These are phyloP conservation scores for Trypanosoma boissoni DNA, from an alignment of 208 protist species.

Conservation along the genomic window DNA sequence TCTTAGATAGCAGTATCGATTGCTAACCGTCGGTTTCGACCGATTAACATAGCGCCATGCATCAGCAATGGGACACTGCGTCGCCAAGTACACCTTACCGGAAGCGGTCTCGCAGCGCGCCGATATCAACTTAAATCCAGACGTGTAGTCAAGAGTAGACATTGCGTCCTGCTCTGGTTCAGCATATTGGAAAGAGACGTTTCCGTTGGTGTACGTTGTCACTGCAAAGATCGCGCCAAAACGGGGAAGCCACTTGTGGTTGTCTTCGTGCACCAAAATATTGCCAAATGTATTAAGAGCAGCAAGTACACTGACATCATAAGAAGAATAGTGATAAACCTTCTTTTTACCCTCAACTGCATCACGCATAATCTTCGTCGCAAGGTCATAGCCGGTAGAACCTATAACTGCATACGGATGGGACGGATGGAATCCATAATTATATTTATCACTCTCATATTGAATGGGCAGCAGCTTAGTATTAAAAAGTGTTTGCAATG, in stretches of 20 bases:
- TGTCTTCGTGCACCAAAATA: conserved; percentile 9
- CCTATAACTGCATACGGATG: conserved; percentile 25
- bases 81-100: conserved; percentile 10
- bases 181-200: conserved; percentile 20
- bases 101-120: conserved; percentile 16
- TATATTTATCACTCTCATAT: conserved; percentile 11
- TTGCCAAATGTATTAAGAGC: conserved; percentile 21
- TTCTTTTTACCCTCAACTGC: conserved; percentile 12
- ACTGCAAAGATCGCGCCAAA: conserved; percentile 21
- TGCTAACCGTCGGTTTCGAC: conserved; percentile 8
- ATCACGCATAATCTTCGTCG: conserved; percentile 19
- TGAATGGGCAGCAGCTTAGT: conserved; percentile 19
- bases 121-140: conserved; percentile 1
- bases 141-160: conserved; percentile 19
- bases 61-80: conserved; percentile 19
- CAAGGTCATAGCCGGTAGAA: conserved; percentile 16
- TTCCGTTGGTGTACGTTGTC: conserved; percentile 19
- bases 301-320: conserved; percentile 21
- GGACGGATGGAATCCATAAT: conserved; percentile 15
- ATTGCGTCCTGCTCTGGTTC: conserved; percentile 19
- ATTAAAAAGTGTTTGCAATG: conserved; percentile 8
- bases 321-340: conserved; percentile 26
- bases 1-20: conserved; percentile 17
- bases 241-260: conserved; percentile 23
- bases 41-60: conserved; percentile 22